A percentile compares a stretch with the other conserved stretches of the same genome.
phyloP scores from a whole-genome alignment of 176 grass and related monocot genomes.

The Chrysopogon serrulatus region DNA sequence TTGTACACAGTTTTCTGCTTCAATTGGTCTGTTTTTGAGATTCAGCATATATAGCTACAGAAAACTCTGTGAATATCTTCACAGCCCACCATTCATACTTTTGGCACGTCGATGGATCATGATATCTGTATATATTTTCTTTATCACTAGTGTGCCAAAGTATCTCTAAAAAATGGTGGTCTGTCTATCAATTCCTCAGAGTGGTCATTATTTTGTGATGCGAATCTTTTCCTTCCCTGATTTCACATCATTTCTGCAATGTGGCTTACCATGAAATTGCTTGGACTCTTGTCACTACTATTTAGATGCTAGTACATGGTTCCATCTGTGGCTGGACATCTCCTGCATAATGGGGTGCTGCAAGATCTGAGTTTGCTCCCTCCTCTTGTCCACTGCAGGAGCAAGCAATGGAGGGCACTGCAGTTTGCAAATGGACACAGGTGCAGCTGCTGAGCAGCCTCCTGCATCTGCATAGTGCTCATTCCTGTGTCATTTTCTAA shows the following conservation, averaged over 20 bases:
- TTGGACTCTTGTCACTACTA: constrained; percentile 29
- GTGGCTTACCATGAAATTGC: constrained; percentile 12
- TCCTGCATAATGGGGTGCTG: constrained; percentile 33
- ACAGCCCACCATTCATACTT: neutral
- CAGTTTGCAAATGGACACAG: constrained; percentile 15
- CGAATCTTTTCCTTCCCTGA: constrained; percentile 21
- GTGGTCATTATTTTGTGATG: neutral
- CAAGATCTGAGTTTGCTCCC: constrained; percentile 40
- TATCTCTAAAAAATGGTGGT: constrained; percentile 7
- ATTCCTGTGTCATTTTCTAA: constrained; percentile 36
- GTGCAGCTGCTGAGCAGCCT: neutral
- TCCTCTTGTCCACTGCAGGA: constrained; percentile 14
- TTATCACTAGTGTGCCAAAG: neutral
- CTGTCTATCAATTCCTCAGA: neutral
- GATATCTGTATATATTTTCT: neutral
- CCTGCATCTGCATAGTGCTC: constrained; percentile 50
- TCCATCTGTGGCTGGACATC: constrained; percentile 22
- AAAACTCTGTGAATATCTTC: neutral
- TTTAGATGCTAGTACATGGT: constrained; percentile 34
- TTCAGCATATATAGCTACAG: neutral
- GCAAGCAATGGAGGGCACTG: neutral
- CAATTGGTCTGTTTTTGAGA: neutral
- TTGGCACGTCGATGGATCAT: neutral
- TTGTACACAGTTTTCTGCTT: neutral
- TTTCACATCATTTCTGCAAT: neutral